Conservation (phyloP, 129 eudicot species). For the Artemisia tridentata region DNA sequence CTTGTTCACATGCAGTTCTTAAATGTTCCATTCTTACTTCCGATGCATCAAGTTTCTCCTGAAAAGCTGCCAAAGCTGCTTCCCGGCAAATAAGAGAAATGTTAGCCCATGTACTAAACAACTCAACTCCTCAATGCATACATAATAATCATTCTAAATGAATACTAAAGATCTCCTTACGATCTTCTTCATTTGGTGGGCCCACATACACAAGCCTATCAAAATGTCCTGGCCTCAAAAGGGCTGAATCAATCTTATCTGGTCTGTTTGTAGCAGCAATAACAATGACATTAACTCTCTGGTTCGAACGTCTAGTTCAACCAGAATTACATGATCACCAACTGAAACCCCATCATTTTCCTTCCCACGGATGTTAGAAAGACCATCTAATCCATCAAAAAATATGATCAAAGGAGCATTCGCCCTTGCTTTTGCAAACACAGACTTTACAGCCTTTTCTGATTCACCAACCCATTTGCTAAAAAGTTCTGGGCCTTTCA, state of each 20-base stretch:
- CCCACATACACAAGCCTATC: constrained; percentile 83
- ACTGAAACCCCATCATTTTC: constrained; percentile 94
- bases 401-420: constrained; percentile 87
- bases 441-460: constrained; percentile 86
- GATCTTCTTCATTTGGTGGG: constrained; percentile 72
- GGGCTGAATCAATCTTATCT: constrained; percentile 89
- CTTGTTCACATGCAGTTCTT: constrained; percentile 52
- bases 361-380: constrained; percentile 79
- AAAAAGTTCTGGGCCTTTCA: constrained; percentile 96
- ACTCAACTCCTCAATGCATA: constrained; percentile 64
- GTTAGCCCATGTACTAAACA: constrained; percentile 77
- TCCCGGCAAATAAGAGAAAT: constrained; percentile 71
- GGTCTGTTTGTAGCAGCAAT: constrained; percentile 98
- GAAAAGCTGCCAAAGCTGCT: constrained; percentile 79
- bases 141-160: constrained; percentile 73
- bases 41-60: constrained; percentile 66
- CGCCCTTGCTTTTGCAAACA: constrained; percentile 92
- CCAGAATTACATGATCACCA: constrained; percentile 92
- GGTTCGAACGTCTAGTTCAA: constrained; percentile 88
- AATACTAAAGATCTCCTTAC: constrained; percentile 70
- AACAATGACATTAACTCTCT: constrained; percentile 78
- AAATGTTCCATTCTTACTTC: constrained; percentile 85
- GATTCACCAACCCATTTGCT: constrained; percentile 99
- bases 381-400: constrained; percentile 92
- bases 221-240: constrained; percentile 95